Conservation (phyloP, 495 filamentous ascomycete species). For the Hypoxylon cercidicola region DNA sequence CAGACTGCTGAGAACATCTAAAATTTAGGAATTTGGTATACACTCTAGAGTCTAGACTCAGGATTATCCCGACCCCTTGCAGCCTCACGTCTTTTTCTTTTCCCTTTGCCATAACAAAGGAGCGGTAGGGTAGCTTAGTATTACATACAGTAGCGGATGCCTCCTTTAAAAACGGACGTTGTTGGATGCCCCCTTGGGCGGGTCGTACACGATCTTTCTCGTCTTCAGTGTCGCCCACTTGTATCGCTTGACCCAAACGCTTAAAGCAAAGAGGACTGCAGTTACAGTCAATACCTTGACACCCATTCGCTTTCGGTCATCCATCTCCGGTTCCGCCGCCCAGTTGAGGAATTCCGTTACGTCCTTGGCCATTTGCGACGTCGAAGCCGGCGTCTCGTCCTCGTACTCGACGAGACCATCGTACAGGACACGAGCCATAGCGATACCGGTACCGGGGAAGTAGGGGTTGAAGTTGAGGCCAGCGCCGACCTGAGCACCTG, state of each 20-base stretch:
- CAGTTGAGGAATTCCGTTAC: conserved; percentile 99
- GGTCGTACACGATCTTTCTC: conserved; percentile 88
- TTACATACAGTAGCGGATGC: conserved; percentile 53
- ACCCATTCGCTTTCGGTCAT: conserved; percentile 99
- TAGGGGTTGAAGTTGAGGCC: conserved; percentile 99
- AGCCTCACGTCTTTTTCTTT: conserved; percentile 44
- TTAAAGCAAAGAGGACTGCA: conserved; percentile 81
- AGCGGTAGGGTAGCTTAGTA: conserved; percentile 51
- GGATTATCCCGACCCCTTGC: conserved; percentile 40
- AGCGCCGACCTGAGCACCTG: conserved; percentile 79
- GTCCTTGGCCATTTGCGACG: conserved; percentile 99
- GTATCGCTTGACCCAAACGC: conserved; percentile 99
- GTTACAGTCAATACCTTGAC: conserved; percentile 88
- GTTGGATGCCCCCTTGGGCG: conserved; percentile 61
- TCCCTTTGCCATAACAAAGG: conserved; percentile 49
- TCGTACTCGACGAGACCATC: conserved; percentile 99
- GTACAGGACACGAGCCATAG: conserved; percentile 98
- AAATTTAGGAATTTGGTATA: conserved; percentile 49
- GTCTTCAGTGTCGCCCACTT: conserved; percentile 98
- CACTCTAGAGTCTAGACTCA: conserved; percentile 47
- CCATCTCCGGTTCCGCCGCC: conserved; percentile 98
- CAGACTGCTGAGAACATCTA: conserved; percentile 39
- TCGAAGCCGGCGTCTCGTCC: conserved; percentile 91
- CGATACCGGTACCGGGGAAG: conserved; percentile 99
- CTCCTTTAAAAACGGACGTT: conserved; percentile 49